Conservation (phyloP, 257 asterid species). For the Nicotiana noctiflora region DNA sequence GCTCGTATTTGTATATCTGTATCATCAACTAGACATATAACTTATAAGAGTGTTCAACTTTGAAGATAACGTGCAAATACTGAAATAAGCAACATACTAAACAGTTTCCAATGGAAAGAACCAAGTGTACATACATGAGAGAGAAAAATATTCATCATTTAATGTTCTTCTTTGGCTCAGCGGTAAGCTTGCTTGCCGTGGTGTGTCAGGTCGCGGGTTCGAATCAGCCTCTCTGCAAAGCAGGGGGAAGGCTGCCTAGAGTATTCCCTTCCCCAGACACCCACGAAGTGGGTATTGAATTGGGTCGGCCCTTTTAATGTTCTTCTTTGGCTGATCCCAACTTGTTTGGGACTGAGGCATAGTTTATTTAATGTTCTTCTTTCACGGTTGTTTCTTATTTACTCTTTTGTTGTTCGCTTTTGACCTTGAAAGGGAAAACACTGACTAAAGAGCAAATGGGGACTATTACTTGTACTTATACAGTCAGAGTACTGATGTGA, state of each 20-base stretch:
- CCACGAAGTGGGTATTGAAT: too few relatives aligned
- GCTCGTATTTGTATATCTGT: background rate
- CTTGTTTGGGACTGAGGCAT: too few relatives aligned
- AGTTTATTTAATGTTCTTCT: background rate
- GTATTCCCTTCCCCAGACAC: too few relatives aligned
- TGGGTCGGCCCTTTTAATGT: too few relatives aligned
- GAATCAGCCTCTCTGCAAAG: too few relatives aligned
- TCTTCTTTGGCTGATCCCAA: background rate
- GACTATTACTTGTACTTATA: background rate
- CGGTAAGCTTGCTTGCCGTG: too few relatives aligned
- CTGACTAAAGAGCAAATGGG: background rate
- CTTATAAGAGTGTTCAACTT: background rate
- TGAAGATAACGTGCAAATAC: background rate
- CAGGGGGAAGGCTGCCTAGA: too few relatives aligned
- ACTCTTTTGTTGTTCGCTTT: background rate
- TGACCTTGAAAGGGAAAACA: background rate
- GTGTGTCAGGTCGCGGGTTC: too few relatives aligned
- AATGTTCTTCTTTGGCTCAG: background rate
- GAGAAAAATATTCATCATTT: background rate
- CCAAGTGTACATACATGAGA: background rate
- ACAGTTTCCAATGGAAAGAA: background rate
- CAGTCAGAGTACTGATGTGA: background rate
- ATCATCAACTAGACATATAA: background rate
- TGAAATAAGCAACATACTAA: background rate
- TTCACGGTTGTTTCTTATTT: background rate